Evolutionary conservation across 768 basidiomycete species (phyloP), one percentile per base, ranked within the genome.

Genomic region (Xerocomellus amylosporus): DNA sequence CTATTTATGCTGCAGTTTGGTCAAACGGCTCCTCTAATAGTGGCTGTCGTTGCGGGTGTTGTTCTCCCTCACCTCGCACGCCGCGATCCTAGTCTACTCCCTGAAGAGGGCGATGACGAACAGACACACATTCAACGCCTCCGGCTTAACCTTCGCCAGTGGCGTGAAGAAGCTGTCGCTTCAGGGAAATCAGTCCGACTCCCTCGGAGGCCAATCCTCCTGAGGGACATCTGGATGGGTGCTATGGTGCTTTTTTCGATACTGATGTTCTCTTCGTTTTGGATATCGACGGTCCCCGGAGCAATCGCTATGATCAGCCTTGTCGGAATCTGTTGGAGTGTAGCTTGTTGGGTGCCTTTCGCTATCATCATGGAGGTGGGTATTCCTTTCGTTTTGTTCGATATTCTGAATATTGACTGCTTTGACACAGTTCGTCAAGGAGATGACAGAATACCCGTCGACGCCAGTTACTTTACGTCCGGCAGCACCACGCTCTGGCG

Each of bases 291-390:
- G 2, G 90, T 93, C 1, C 24, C 38, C 17, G 65, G 89, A 81
- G 95, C 95, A 9, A 90, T 90, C 15, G 70, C 86, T 17, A 85
- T 88, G 64, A 90, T 97, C 52, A 85, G 85, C 48, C 67, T 95
- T 48, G 84, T 96, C 22, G 95, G 95, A 40, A 88, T 97, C 36
- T 95, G 89, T 70, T 98, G 95, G 95, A 91, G 93, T 10, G 91
- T 97, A 38, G 92, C 95, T n/a, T 92, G 90, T 74, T 97, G 95
- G 95, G 91, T 92, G 15, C 94, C 94, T 3, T 97, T 97, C 61
- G 90, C 94, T 19, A 93, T 97, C 64, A 92, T 98, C 72, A 98
- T 98, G 94, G 94, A 95, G 83, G 93, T 83, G 58, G 46, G 80
- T 62, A 5, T 26, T 89, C 79, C 85, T 85, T 33, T 57, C 8